Base-by-base conservation (phyloP, 495 filamentous ascomycete species). In the Thozetella sp. region DNA sequence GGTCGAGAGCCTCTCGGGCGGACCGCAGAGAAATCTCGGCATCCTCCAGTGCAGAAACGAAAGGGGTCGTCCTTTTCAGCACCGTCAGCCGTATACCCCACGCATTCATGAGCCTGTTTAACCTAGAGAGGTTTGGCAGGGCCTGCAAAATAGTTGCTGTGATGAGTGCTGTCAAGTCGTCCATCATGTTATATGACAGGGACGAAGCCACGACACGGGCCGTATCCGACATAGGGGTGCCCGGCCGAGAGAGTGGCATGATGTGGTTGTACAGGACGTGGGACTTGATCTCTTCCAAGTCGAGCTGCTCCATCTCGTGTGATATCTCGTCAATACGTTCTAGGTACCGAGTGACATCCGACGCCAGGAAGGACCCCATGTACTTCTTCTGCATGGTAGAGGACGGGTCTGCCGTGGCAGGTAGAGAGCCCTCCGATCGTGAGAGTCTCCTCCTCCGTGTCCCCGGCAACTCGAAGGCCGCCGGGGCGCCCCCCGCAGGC, bases 201-300 rank as follows among this genome's bases (percentile, higher is more conserved):
- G 69, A 75, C 70, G 74, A 82, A 45, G 67, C 43, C 26, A 72
- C 43, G 9, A 69, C 67, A 53, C 70, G 72, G 40, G 58, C 67
- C 2, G 74, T 64, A 55, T 71, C 83, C 50, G 79, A 75, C 58
- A 84, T 80, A 57, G 79, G 86, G 53, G 78, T 78, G 51, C 72
- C 74, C 64, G 76, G 76, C 69, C 69, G 76, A 68, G 70, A 84
- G 78, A 80, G 65, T 72, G 70, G 85, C 77, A 69, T 69, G 69
- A 88, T 84, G 77, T 95, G 89, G 58, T 88, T 90, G 78, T 89
- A 87, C 57, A 96, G 77, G 62, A 98, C 91, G 70, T 93, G 92
- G 51, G 81, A 84, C 76, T 97, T 97, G 65, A 98, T 86, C 64
- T 96, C 93, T 61, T 97, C 93, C 50, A 99, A 81, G 55, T 93